Percentiles rank a stretch among this genome's conserved stretches.
Conservation (phyloP, 129 eudicot genomes). For the Lactuca saligna region DNA sequence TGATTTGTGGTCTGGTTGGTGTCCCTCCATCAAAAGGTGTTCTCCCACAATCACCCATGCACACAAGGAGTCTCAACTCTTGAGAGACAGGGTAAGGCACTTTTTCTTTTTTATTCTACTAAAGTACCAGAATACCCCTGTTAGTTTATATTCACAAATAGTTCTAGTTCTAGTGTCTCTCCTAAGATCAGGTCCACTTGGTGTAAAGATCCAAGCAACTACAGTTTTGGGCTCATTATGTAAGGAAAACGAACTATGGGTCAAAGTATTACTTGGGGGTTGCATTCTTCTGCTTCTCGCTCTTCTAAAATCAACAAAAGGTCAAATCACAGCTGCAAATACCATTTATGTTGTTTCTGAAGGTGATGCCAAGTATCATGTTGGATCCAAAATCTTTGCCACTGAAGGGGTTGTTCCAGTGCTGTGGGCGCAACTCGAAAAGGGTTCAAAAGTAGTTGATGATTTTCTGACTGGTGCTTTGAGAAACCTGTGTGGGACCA, state of each 20-base stretch:
- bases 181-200: conserved; percentile 89
- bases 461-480: conserved; percentile 91
- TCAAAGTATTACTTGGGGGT: conserved; percentile 94
- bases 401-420: conserved; percentile 99
- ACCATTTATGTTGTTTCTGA: conserved; percentile 95
- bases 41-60: too few relatives aligned
- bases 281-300: conserved; percentile 97
- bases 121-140: too few relatives aligned
- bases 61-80: too few relatives aligned
- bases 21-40: too few relatives aligned
- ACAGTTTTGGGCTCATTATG: conserved; percentile 90
- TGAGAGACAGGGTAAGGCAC: too few relatives aligned
- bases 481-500: conserved; percentile 74
- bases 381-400: conserved; percentile 93
- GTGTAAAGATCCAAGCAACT: conserved; percentile 89
- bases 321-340: conserved; percentile 93
- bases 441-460: conserved; percentile 75
- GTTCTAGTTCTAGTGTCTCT: conserved; percentile 98
- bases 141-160: conserved; percentile 95
- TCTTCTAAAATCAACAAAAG: conserved; percentile 88
- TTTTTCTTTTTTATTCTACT: too few relatives aligned
- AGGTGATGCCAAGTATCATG: conserved; percentile 93
- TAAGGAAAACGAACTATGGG: conserved; percentile 89
- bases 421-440: conserved; percentile 81
- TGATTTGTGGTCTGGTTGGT: too few relatives aligned